These are phyloP conservation scores for Saprolegnia diclina DNA, from an alignment of 352 stramenopile species.

Conservation along the genomic window DNA sequence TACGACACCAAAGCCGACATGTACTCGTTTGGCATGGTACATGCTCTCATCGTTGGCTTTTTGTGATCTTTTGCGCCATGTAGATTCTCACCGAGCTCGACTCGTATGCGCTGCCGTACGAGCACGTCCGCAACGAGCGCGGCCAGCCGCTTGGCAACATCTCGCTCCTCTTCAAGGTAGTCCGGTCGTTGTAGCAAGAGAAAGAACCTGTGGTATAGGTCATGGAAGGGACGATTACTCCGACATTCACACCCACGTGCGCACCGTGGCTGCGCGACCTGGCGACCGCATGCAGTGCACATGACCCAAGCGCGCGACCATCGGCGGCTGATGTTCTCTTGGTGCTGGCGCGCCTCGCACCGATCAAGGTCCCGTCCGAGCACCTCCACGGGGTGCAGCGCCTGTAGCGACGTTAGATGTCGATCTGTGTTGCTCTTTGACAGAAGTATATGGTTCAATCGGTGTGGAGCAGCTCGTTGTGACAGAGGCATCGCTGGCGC, in stretches of 20 bases:
- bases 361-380: neutral
- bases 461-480: no score
- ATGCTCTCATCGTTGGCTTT: neutral
- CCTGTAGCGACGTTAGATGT: neutral
- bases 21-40: neutral
- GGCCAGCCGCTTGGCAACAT: conserved; percentile 23
- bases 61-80: no score
- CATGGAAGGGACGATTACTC: neutral
- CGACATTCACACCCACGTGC: neutral
- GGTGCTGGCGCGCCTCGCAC: neutral
- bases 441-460: no score
- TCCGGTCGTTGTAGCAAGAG: neutral
- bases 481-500: no score
- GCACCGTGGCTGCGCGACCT: conserved; percentile 8
- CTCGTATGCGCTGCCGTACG: conserved; percentile 14
- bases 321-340: neutral
- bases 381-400: neutral
- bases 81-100: conserved; percentile 25
- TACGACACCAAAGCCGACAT: neutral
- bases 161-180: conserved; percentile 22
- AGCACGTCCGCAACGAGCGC: conserved; percentile 1
- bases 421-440: no score
- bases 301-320: conserved; percentile 1
- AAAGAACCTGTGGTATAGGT: neutral
- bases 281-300: neutral